Evolutionary conservation across 2,329 filamentous ascomycete species (phyloP).

Genomic region (Venturia asperata): DNA sequence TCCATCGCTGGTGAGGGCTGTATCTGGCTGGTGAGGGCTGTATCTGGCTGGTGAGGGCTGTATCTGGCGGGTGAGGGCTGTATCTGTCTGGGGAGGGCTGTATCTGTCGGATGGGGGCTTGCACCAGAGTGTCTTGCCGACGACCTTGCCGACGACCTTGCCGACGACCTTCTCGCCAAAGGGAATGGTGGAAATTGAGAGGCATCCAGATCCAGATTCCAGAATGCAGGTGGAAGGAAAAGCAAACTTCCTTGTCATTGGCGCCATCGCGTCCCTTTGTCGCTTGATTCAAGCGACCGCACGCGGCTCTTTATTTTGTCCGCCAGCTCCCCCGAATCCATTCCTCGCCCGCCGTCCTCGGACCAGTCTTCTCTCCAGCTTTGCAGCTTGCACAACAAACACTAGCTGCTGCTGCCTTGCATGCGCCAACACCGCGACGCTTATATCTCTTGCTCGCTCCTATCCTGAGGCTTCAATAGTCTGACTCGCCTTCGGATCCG

Average conservation of each 20-base stretch:
- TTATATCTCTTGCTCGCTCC: not conserved
- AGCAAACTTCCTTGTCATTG: not conserved
- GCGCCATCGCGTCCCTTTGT: not conserved
- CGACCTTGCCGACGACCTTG: not conserved
- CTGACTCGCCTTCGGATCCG: not conserved
- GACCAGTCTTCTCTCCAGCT: not conserved
- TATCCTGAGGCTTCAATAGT: not conserved
- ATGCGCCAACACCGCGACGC: not conserved
- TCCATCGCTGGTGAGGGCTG: no score
- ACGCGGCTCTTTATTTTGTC: not conserved
- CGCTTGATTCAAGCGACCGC: not conserved
- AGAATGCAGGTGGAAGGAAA: no score
- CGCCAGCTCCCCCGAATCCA: no score
- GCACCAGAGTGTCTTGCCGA: no score
- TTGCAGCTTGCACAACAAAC: not conserved
- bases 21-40: not conserved
- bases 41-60: not conserved
- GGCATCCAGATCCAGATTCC: no score
- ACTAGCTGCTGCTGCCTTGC: slow-evolving; percentile 3
- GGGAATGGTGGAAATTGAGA: not conserved
- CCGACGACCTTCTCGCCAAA: not conserved
- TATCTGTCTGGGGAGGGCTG: no score
- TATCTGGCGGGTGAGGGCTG: no score
- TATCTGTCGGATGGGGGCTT: no score
- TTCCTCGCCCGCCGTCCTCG: no score